phyloP scores from a whole-genome alignment of 768 basidiomycete species.

The Termitomyces sp. region DNA sequence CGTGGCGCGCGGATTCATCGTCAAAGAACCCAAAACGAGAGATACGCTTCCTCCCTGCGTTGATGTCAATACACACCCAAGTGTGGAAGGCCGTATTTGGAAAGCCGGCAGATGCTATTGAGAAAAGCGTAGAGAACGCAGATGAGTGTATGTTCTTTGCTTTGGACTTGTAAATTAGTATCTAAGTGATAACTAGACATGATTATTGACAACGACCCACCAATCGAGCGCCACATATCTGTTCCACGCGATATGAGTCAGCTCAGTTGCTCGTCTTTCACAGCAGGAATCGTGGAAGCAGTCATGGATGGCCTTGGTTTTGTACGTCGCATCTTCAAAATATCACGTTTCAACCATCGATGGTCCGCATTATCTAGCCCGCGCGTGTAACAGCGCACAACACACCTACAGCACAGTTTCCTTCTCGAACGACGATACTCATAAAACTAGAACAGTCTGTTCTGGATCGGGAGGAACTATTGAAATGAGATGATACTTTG shows the following conservation, averaged over 20 bases:
- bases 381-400: constrained; percentile 95
- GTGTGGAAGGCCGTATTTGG: constrained; percentile 95
- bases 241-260: constrained; percentile 93
- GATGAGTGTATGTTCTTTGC: constrained; percentile 73
- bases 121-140: constrained; percentile 92
- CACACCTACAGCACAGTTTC: constrained; percentile 76
- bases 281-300: constrained; percentile 96
- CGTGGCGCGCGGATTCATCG: constrained; percentile 70
- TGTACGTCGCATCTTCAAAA: constrained; percentile 46
- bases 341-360: not conserved
- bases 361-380: constrained; percentile 40
- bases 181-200: constrained; percentile 56
- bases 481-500: constrained; percentile 37
- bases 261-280: constrained; percentile 95
- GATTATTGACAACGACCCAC: constrained; percentile 96
- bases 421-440: constrained; percentile 89
- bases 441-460: constrained; percentile 95
- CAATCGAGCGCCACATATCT: constrained; percentile 86
- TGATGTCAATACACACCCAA: constrained; percentile 93
- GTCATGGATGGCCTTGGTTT: constrained; percentile 92
- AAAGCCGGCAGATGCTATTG: constrained; percentile 89
- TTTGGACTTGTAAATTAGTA: not conserved
- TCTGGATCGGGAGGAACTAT: constrained; percentile 87
- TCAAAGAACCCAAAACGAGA: constrained; percentile 92
- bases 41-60: constrained; percentile 81